Base-by-base conservation (phyloP, 2,329 filamentous ascomycete genomes). In the Tolypocladium pustulatum region DNA sequence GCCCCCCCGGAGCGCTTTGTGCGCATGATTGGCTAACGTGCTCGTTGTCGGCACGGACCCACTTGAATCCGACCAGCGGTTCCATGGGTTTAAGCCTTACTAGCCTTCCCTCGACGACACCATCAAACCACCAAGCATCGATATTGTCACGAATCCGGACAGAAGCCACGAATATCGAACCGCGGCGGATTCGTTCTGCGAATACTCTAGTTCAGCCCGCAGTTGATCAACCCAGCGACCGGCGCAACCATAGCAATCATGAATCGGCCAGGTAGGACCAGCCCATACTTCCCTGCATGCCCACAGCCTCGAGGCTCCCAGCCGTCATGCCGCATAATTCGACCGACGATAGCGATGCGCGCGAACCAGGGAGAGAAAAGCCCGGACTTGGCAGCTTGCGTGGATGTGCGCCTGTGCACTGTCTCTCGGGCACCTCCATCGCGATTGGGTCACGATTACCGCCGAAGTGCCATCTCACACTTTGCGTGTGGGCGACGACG, bases 211-310 rank as follows among this genome's bases (percentile, higher is more conserved):
- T 20, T 32, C 22, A 36, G 13, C 27, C 30, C 51, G 40, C 40
- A 49, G 30, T 25, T 40, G 41, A 34, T 32, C 36, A 34, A n/a
- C 6, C 40, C 20, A 34, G 30, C 37, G 22, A 51, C 59, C 46
- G 36, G 13, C 36, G 40, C 59, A 36, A 58, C 49, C 34, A 46
- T n/a, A 59, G 62, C 68, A 72, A 77, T 71, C 69, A 84, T 84
- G 81, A 83, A 83, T 72, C 78, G 81, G 76, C 77, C 79, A 83
- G 81, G 81, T 84, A 83, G 72, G 76, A 68, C 68, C 65, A 62
- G 64, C 65, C 68, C 65, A 63, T 60, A 63, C 63, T 56, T 65
- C 62, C 59, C 65, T 62, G 62, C 62, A 61, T 57, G 38, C 7
- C 64, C 59, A 63, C 63, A 64, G 62, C 65, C 62, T 65, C 57